These are phyloP conservation scores for Dysphania ambrosioides DNA, from an alignment of 148 eudicot genomes.

Conservation along the genomic window DNA sequence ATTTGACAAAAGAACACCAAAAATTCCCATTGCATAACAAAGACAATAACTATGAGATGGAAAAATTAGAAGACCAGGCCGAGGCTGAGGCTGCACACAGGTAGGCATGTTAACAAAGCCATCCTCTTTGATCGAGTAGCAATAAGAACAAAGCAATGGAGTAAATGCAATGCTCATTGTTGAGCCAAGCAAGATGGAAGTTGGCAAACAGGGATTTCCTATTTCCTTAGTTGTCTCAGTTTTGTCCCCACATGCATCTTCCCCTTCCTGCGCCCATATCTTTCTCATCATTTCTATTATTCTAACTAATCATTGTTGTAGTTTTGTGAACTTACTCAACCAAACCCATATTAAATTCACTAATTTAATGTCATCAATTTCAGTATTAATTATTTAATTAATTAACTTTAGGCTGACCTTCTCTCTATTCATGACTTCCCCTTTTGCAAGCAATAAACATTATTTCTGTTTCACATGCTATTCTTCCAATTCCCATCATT, in stretches of 20 bases:
- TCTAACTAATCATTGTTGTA: conserved; percentile 23
- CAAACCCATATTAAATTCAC: background rate
- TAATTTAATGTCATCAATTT: background rate
- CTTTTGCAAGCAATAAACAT: background rate
- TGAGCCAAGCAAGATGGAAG: conserved; percentile 14
- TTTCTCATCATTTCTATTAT: conserved; percentile 17
- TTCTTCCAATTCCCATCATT: background rate
- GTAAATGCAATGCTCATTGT: conserved; percentile 20
- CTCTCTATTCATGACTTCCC: conserved; percentile 6
- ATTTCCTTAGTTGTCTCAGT: conserved; percentile 16
- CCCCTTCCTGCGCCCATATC: conserved; percentile 24
- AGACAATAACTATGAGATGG: background rate
- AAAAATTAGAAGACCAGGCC: conserved; percentile 11
- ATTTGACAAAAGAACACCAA: no score
- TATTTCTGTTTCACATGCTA: conserved; percentile 2
- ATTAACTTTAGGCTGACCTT: conserved; percentile 4
- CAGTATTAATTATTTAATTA: background rate
- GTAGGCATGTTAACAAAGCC: background rate
- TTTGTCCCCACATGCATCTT: conserved; percentile 32
- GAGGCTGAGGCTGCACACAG: conserved; percentile 23
- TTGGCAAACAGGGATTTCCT: background rate
- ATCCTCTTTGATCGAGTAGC: background rate
- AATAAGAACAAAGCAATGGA: conserved; percentile 11
- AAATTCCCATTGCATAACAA: background rate
- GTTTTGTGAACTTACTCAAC: conserved; percentile 20